Evolutionary conservation across 371 early-diverging fungal species (phyloP).

Genomic region (Rhizomucor miehei): DNA sequence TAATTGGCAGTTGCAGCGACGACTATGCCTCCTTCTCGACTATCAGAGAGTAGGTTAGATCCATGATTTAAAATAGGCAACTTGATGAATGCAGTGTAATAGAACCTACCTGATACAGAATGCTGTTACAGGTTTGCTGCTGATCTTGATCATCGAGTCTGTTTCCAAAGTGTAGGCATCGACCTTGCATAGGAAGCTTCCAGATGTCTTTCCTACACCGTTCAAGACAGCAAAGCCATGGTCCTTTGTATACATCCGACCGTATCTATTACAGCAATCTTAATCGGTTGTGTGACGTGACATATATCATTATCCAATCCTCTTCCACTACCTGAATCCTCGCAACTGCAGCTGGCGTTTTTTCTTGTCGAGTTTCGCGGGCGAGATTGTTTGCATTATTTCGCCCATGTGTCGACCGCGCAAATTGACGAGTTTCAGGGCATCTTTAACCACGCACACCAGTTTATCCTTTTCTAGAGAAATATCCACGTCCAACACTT

Average conservation of each 20-base stretch:
- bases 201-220: slow-evolving; percentile 10
- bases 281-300: no score
- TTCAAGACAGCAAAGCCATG: slow-evolving; percentile 40
- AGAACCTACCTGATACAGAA: slow-evolving; percentile 24
- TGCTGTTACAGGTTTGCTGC: slow-evolving; percentile 39
- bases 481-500: slow-evolving; percentile 66
- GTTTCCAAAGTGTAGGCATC: slow-evolving; percentile 41
- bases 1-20: slow-evolving; percentile 61
- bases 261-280: slow-evolving; percentile 34
- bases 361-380: slow-evolving; percentile 39
- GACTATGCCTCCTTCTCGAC: slow-evolving; percentile 54
- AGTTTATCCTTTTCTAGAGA: slow-evolving; percentile 86
- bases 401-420: slow-evolving; percentile 50
- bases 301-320: neutral
- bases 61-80: no score
- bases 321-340: slow-evolving; percentile 39
- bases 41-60: slow-evolving; percentile 30
- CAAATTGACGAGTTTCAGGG: slow-evolving; percentile 85
- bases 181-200: slow-evolving; percentile 26
- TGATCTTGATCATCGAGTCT: slow-evolving; percentile 16
- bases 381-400: slow-evolving; percentile 54
- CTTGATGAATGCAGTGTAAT: no score
- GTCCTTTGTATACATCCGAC: slow-evolving; percentile 45
- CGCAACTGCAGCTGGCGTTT: slow-evolving; percentile 48
- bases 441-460: slow-evolving; percentile 93